phyloP scores from a whole-genome alignment of 1,139 yeast genomes.

The Eremothecium sinecaudum region DNA sequence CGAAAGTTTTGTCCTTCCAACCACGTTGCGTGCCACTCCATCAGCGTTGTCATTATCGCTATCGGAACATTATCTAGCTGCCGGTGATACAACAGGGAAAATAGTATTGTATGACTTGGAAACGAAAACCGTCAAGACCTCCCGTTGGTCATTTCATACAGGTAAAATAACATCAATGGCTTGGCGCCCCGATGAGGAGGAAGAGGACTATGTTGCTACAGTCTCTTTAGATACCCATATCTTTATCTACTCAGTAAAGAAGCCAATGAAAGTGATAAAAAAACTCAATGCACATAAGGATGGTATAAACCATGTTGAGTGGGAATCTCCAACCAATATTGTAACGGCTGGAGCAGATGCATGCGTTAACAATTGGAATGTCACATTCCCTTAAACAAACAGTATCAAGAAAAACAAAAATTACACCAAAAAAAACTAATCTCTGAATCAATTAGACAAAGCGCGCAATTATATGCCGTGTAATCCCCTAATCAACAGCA shows the following conservation, averaged over 20 bases:
- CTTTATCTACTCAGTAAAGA: slow-evolving; percentile 65
- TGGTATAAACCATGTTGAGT: slow-evolving; percentile 67
- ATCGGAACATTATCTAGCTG: slow-evolving; percentile 58
- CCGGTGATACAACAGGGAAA: slow-evolving; percentile 82
- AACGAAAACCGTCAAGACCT: slow-evolving; percentile 55
- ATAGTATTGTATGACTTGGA: slow-evolving; percentile 54
- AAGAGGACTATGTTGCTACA: slow-evolving; percentile 62
- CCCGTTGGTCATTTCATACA: slow-evolving; percentile 94
- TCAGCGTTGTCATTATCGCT: slow-evolving; percentile 63
- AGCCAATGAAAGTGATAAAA: slow-evolving; percentile 71
- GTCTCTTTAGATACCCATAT: slow-evolving; percentile 81
- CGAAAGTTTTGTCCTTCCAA: slow-evolving; percentile 16
- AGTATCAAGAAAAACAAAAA: not conserved
- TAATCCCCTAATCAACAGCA: no score
- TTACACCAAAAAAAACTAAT: no score
- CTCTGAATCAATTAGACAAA: no score
- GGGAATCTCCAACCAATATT: slow-evolving; percentile 44
- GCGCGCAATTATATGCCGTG: no score
- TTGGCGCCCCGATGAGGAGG: slow-evolving; percentile 46
- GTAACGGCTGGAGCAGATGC: slow-evolving; percentile 79
- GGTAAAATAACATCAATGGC: slow-evolving; percentile 66
- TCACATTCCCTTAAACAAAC: slow-evolving; percentile 18
- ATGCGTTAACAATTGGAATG: slow-evolving; percentile 65
- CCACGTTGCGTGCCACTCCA: slow-evolving; percentile 51
- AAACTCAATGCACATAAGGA: slow-evolving; percentile 76